Conservation (phyloP, 1,284 basidiomycete genomes). For the Rhodotorula sp. region DNA sequence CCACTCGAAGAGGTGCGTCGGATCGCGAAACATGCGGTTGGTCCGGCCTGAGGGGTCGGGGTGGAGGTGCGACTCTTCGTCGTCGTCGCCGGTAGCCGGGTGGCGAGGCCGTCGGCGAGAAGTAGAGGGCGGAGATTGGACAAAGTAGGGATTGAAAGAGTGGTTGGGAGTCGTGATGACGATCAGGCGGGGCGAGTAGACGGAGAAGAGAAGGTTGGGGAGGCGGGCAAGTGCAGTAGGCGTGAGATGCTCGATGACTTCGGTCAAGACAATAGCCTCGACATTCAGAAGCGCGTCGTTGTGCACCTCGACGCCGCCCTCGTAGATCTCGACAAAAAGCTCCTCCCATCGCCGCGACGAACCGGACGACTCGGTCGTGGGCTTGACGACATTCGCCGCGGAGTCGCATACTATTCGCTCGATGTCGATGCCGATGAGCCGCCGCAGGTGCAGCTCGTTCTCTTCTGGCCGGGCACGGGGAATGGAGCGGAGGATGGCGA, state of each 20-base stretch:
- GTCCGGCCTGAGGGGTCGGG: slow-evolving; percentile 74
- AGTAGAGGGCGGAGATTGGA: slow-evolving; percentile 12
- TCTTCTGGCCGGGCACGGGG: slow-evolving; percentile 2
- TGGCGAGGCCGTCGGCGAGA: neutral
- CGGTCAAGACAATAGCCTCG: slow-evolving; percentile 80
- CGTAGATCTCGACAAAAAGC: slow-evolving; percentile 71
- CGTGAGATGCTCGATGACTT: slow-evolving; percentile 81
- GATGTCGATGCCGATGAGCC: slow-evolving; percentile 68
- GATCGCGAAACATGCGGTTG: slow-evolving; percentile 61
- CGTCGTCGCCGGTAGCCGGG: neutral
- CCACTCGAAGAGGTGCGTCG: slow-evolving; percentile 93
- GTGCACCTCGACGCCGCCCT: slow-evolving; percentile 72
- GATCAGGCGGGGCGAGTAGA: slow-evolving; percentile 74
- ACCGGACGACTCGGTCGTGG: neutral
- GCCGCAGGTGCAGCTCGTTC: slow-evolving; percentile 59
- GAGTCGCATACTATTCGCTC: slow-evolving; percentile 57
- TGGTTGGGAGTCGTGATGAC: slow-evolving; percentile 80
- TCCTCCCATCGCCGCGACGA: slow-evolving; percentile 63
- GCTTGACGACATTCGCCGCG: slow-evolving; percentile 52
- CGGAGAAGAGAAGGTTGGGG: slow-evolving; percentile 72
- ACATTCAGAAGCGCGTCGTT: slow-evolving; percentile 70
- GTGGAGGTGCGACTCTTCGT: slow-evolving; percentile 51
- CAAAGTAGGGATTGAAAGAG: slow-evolving; percentile 82
- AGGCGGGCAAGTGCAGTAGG: slow-evolving; percentile 69
- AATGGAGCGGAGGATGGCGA: slow-evolving; percentile 15